A percentile compares a stretch with the other conserved stretches of the same genome.
phyloP scores from a whole-genome alignment of 257 asterid genomes.

The Fraxinus pennsylvanica region DNA sequence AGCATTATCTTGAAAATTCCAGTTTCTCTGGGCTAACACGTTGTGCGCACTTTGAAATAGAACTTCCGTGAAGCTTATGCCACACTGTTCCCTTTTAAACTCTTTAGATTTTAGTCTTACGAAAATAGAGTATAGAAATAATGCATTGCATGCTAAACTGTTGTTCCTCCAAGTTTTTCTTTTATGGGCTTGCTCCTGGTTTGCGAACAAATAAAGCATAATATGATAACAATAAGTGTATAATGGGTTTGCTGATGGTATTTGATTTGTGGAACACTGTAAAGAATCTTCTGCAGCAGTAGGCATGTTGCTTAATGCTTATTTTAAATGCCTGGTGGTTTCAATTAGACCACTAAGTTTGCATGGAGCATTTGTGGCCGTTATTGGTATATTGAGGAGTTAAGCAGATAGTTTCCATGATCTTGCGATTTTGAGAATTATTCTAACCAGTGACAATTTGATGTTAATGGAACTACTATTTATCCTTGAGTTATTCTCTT shows the following conservation, averaged over 20 bases:
- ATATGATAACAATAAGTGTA: no score
- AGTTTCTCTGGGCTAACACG: not conserved
- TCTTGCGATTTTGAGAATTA: not conserved
- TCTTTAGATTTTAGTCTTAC: not conserved
- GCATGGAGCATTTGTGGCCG: not conserved
- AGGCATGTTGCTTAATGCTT: not conserved
- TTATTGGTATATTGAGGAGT: constrained; percentile 4
- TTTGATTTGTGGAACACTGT: not conserved
- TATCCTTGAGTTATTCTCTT: constrained; percentile 11
- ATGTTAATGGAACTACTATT: constrained; percentile 21
- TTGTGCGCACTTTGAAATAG: not conserved
- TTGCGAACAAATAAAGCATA: not conserved
- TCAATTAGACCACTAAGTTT: not conserved
- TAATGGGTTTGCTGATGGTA: not conserved
- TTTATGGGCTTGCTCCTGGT: not conserved
- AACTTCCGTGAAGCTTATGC: not conserved
- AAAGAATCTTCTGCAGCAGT: not conserved
- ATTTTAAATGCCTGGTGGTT: not conserved
- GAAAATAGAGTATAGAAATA: not conserved
- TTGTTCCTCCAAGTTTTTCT: no score
- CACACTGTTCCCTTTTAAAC: not conserved
- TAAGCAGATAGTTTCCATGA: constrained; percentile 5
- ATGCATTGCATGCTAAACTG: not conserved
- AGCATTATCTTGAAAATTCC: not conserved
- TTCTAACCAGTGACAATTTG: not conserved